Evolutionary conservation across 345 rosid genomes (phyloP).

Genomic region (Cardamine resedifolia): DNA sequence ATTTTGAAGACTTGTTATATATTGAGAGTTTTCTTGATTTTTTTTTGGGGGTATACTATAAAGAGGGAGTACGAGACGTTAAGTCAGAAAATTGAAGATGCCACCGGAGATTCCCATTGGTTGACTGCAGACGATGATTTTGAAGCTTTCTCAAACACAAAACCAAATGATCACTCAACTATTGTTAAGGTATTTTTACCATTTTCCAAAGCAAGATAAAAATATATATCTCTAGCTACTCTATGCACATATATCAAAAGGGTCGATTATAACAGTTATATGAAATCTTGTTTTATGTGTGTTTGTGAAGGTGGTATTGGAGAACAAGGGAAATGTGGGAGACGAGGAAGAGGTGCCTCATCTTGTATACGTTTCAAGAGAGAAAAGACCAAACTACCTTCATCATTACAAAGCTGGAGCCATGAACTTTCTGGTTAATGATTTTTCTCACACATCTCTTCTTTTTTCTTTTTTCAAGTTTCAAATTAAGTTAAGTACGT

Average conservation of each 20-base stretch:
- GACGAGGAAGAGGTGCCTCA: conserved; percentile 45
- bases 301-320: conserved; percentile 44
- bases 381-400: conserved; percentile 6
- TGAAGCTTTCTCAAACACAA: conserved; percentile 18
- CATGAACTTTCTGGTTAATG: not conserved
- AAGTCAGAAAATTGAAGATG: conserved; percentile 2
- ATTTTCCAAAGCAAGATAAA: not conserved
- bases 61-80: conserved; percentile 23
- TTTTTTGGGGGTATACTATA: not conserved
- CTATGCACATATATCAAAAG: not conserved
- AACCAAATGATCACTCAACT: conserved; percentile 20
- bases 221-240: no score
- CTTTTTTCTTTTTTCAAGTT: not conserved
- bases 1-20: no score
- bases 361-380: conserved; percentile 41
- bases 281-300: not conserved
- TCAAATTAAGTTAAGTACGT: no score
- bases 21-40: no score
- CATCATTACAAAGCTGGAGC: not conserved
- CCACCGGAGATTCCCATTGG: not conserved
- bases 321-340: no score
- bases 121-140: conserved; percentile 4
- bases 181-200: conserved; percentile 22
- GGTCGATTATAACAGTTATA: not conserved
- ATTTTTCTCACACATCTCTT: not conserved